These are phyloP conservation scores for Quercus phellos DNA, from an alignment of 331 rosid genomes.

Conservation along the genomic window DNA sequence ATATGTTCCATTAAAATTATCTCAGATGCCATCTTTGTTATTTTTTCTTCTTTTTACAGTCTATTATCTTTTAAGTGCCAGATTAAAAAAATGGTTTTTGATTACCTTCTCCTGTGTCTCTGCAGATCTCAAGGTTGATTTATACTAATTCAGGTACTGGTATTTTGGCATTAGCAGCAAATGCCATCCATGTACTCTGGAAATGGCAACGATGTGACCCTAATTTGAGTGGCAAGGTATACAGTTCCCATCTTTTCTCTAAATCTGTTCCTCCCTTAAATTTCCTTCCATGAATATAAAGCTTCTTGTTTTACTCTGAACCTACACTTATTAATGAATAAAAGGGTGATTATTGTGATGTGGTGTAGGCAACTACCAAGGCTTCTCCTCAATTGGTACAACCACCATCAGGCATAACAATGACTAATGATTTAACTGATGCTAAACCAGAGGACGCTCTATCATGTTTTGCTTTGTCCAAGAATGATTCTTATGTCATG, in stretches of 20 bases:
- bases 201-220: slow-evolving; percentile 12
- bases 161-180: slow-evolving; percentile 19
- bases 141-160: slow-evolving; percentile 15
- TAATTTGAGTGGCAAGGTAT: slow-evolving; percentile 24
- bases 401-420: slow-evolving; percentile 36
- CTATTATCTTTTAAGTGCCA: background rate
- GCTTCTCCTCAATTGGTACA: slow-evolving; percentile 37
- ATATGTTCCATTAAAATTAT: background rate
- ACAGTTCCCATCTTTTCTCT: background rate
- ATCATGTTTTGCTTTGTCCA: slow-evolving; percentile 59
- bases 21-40: slow-evolving; percentile 1
- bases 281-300: background rate
- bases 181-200: slow-evolving; percentile 20
- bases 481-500: slow-evolving; percentile 59
- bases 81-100: background rate
- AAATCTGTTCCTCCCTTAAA: background rate
- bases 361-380: slow-evolving; percentile 47
- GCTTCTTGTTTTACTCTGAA: background rate
- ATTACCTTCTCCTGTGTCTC: background rate
- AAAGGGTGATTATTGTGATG: background rate
- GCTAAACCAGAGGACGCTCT: slow-evolving; percentile 34
- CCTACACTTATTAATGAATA: background rate
- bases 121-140: slow-evolving; percentile 24
- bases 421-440: slow-evolving; percentile 51
- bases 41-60: background rate